These are phyloP conservation scores for Phoma sp. DNA, from an alignment of 2,329 filamentous ascomycete species.

Conservation along the genomic window DNA sequence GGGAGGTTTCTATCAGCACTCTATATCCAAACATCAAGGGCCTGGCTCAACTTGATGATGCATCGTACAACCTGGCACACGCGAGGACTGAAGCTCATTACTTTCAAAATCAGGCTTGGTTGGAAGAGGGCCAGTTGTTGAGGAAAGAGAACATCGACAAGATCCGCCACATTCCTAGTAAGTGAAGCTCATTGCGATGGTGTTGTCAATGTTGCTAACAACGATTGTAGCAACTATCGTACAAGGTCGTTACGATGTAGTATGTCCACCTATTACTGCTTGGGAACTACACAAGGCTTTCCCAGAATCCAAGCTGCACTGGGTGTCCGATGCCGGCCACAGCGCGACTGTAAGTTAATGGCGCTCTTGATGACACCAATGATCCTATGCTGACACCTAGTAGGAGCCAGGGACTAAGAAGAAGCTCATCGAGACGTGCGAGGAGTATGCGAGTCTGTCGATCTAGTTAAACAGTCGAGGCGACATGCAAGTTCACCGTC, in stretches of 20 bases:
- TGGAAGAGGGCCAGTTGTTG: conserved; percentile 53
- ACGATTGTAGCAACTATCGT: conserved; percentile 44
- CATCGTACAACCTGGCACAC: conserved; percentile 43
- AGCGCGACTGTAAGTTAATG: conserved; percentile 27
- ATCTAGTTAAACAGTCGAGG: neutral
- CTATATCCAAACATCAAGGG: conserved; percentile 29
- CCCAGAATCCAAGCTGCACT: conserved; percentile 44
- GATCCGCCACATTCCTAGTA: conserved; percentile 47
- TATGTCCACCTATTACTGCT: conserved; percentile 54
- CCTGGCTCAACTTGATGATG: conserved; percentile 40
- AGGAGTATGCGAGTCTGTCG: conserved; percentile 29
- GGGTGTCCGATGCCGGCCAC: conserved; percentile 46
- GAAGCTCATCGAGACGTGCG: conserved; percentile 33
- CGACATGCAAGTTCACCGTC: no score
- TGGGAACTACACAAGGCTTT: conserved; percentile 54
- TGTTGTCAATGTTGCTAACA: neutral
- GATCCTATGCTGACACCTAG: neutral
- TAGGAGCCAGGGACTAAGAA: conserved; percentile 37
- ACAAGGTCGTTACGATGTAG: conserved; percentile 57
- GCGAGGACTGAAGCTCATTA: conserved; percentile 56
- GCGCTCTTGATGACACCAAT: no score
- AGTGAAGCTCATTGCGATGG: neutral
- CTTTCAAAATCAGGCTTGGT: conserved; percentile 52
- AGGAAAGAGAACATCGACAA: conserved; percentile 43
- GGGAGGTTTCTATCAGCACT: conserved; percentile 44